These are phyloP conservation scores for Alternaria tenuissima DNA, from an alignment of 2,329 filamentous ascomycete species.

Conservation along the genomic window DNA sequence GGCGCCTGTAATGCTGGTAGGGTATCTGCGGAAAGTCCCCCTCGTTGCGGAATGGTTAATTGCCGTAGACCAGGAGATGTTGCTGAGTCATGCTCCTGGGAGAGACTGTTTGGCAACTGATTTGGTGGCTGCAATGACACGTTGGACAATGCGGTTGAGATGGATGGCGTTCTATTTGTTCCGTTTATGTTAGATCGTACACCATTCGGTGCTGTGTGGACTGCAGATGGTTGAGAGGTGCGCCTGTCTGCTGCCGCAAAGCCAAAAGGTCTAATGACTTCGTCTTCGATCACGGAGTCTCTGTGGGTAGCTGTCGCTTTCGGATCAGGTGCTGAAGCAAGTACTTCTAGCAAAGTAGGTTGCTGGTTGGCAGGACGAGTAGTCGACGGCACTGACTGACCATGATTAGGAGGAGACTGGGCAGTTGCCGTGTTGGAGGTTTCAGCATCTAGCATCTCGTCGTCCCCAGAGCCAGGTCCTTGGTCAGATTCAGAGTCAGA, in stretches of 20 bases:
- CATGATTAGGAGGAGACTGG: conserved; percentile 6
- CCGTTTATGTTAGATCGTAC: conserved; percentile 13
- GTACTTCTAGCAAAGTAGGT: conserved; percentile 29
- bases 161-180: conserved; percentile 8
- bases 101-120: conserved; percentile 32
- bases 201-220: conserved; percentile 12
- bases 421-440: conserved; percentile 20
- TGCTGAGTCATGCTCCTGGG: conserved; percentile 33
- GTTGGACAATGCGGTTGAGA: conserved; percentile 16
- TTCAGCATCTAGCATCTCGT: conserved; percentile 35
- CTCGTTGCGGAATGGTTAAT: conserved; percentile 44
- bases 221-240: conserved; percentile 18
- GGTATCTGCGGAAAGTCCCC: conserved; percentile 39
- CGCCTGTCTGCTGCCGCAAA: conserved; percentile 21
- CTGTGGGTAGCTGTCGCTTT: conserved; percentile 24
- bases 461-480: conserved; percentile 53
- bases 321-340: conserved; percentile 16
- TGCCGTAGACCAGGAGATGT: conserved; percentile 42
- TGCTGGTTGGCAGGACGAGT: conserved; percentile 22
- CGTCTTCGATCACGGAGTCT: conserved; percentile 29
- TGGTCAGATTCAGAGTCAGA: conserved; percentile 54
- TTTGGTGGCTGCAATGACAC: conserved; percentile 18
- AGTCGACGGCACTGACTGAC: conserved; percentile 14
- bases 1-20: conserved; percentile 48
- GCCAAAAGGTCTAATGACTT: conserved; percentile 13